phyloP scores from a whole-genome alignment of 2,329 filamentous ascomycete species.

The Neurospora crassa region DNA sequence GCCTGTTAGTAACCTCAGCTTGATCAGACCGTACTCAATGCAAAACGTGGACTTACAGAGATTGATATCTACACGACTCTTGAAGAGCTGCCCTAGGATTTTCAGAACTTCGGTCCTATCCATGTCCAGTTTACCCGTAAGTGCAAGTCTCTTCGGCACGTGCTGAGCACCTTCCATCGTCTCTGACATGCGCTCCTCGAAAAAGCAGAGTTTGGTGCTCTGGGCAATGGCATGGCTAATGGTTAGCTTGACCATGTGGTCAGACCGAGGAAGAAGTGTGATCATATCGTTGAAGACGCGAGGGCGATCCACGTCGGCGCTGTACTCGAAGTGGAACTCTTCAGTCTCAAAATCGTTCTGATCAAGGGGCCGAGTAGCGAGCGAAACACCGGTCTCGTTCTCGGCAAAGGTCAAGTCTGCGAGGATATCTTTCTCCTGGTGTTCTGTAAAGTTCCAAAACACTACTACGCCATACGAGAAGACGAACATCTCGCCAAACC shows the following conservation, averaged over 20 bases:
- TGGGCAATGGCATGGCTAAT: conserved; percentile 97
- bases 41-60: conserved; percentile 59
- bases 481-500: conserved; percentile 91
- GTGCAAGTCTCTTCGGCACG: conserved; percentile 77
- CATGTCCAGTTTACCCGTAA: conserved; percentile 88
- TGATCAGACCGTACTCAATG: background rate
- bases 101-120: conserved; percentile 84
- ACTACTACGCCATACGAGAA: conserved; percentile 96
- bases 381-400: conserved; percentile 50
- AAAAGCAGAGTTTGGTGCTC: conserved; percentile 91
- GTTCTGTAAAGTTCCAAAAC: conserved; percentile 97
- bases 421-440: conserved; percentile 91
- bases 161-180: conserved; percentile 92
- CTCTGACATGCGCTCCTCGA: conserved; percentile 89
- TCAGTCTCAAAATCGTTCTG: conserved; percentile 95
- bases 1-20: conserved; percentile 8
- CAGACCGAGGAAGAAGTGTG: conserved; percentile 75
- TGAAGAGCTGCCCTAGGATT: conserved; percentile 84
- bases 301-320: conserved; percentile 71
- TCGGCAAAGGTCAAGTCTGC: conserved; percentile 88
- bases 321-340: conserved; percentile 98
- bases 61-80: conserved; percentile 92
- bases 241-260: conserved; percentile 98
- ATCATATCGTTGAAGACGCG: conserved; percentile 99
- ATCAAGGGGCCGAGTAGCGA: conserved; percentile 70